Base-by-base conservation (phyloP, 352 stramenopile genomes). In the Pythium aristosporum region DNA sequence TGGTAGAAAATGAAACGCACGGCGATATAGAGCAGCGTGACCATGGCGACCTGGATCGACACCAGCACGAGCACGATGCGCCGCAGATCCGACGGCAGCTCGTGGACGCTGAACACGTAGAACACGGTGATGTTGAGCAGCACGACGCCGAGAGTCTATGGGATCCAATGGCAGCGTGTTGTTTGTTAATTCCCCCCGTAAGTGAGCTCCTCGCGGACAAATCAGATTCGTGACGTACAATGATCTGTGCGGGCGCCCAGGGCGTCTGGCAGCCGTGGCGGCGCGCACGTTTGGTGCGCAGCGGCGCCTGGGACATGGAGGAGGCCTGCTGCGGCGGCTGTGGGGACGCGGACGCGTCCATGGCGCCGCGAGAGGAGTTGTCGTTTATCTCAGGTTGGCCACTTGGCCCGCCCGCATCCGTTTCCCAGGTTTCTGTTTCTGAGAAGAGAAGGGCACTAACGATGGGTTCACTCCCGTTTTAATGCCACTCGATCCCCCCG, bases 181-280 rank as follows among this genome's bases (percentile, higher is more conserved):
- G 11, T 39, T 15, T 3, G 28, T 25, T 7, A 30, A 5, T 16
- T 50, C 20, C n/a, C 39, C 18, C 6, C 0, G 39, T 21, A 21
- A 21, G 13, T 18, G 39, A 46, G 15, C 39, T 46, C 13, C 16
- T 13, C 13, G 41, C 44, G 5, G 21, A 36, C 16, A 32, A 13
- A 66, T 12, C n/a, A 30, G 44, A 50, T 32, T 30, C 41, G 37
- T 3, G 36, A 46, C 39, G 25, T 37, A 72, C 65, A 23, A 65
- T 25, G 48, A 72, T 59, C 54, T 72, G 65, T 18, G 65, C 65
- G 10, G 15, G n/a, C 21, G 65, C 47, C 58, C 58, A 72, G 20
- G 78, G 78, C 44, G 59, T 56, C 70, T 85, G 58, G 56, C 75
- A 86, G 41, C 76, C 80, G 34, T 86, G 76, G 25, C 67, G 79